Percentiles rank a stretch among this genome's conserved stretches.
Conservation (phyloP, 1,284 basidiomycete genomes). For the Tausonia pullulans region DNA sequence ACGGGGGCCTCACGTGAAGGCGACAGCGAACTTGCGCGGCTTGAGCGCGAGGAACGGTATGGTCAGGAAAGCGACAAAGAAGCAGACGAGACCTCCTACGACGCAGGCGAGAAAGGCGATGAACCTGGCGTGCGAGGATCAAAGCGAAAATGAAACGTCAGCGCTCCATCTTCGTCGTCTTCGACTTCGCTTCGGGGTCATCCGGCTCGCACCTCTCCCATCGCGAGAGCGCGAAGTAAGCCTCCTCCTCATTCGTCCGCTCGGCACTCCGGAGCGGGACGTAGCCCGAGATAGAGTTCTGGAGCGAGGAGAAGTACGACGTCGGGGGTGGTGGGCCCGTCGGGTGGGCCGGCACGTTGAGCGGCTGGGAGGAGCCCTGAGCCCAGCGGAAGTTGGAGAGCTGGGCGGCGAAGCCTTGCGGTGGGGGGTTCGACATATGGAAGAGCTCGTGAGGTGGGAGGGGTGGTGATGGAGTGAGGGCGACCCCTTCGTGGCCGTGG, state of each 20-base stretch:
- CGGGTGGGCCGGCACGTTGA: conserved; percentile 39
- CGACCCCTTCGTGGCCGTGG: no score
- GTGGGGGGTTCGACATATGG: not conserved
- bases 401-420: conserved; percentile 29
- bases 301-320: conserved; percentile 39
- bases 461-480: not conserved
- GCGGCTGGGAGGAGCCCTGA: conserved; percentile 52
- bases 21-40: conserved; percentile 76
- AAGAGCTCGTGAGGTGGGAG: no score
- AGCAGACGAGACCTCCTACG: conserved; percentile 83
- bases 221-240: conserved; percentile 81
- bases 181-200: conserved; percentile 2
- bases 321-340: conserved; percentile 26
- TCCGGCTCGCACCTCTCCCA: conserved; percentile 61
- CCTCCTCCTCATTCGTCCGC: conserved; percentile 86
- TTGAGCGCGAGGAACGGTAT: conserved; percentile 71
- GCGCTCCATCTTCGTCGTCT: not conserved
- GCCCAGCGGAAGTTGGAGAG: conserved; percentile 68
- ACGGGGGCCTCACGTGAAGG: conserved; percentile 57
- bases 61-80: conserved; percentile 87
- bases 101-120: conserved; percentile 89
- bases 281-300: conserved; percentile 53
- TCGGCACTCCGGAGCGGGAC: conserved; percentile 77
- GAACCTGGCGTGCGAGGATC: conserved; percentile 42
- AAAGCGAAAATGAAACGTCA: not conserved